Percentiles rank a stretch among this genome's conserved stretches.
Evolutionary conservation across 1,139 yeast genomes (phyloP).

Genomic region (Hansenula anomala): DNA sequence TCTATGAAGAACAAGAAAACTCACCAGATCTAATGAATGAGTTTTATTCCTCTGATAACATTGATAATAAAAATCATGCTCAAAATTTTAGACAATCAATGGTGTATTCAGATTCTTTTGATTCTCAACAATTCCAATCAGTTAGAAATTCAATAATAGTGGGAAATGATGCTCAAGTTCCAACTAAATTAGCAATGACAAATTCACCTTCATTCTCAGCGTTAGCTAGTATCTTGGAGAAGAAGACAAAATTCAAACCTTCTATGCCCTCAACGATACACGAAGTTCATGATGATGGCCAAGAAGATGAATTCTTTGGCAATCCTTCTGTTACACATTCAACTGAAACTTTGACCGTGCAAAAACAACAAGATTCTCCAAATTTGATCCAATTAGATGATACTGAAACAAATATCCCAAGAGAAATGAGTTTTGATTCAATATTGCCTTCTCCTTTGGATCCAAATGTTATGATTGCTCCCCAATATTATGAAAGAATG

Average conservation of each 20-base stretch:
- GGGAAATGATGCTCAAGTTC: slow-evolving; percentile 4
- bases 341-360: no score
- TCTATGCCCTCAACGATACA: slow-evolving; percentile 12
- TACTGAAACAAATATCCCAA: neutral
- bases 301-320: neutral
- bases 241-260: slow-evolving; percentile 21
- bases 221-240: slow-evolving; percentile 31
- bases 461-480: neutral
- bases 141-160: slow-evolving; percentile 5
- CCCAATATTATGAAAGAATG: neutral
- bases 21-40: slow-evolving; percentile 19
- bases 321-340: no score
- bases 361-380: slow-evolving; percentile 10
- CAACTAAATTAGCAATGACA: slow-evolving; percentile 30
- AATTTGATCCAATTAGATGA: slow-evolving; percentile 27
- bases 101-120: slow-evolving; percentile 39
- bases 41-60: slow-evolving; percentile 27
- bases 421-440: neutral
- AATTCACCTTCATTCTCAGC: slow-evolving; percentile 40
- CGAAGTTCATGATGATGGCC: no score
- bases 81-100: slow-evolving; percentile 43
- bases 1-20: slow-evolving; percentile 5
- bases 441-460: neutral
- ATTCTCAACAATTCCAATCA: slow-evolving; percentile 22
- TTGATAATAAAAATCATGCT: slow-evolving; percentile 37